Conservation (phyloP, 371 early-diverging fungal genomes). For the Batrachochytrium dendrobatidis region DNA sequence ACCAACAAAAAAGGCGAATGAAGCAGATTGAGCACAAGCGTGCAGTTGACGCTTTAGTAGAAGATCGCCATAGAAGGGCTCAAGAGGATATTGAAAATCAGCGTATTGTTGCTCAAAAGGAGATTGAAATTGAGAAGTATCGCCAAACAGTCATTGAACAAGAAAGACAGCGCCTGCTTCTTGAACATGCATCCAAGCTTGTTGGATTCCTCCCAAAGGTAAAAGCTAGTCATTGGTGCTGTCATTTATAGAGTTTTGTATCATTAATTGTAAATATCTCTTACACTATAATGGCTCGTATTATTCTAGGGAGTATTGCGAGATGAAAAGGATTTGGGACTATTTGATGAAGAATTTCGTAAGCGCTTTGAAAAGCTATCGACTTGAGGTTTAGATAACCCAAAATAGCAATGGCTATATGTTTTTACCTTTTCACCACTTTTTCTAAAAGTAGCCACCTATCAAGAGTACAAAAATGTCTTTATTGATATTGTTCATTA, state of each 20-base stretch:
- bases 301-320: conserved; percentile 37
- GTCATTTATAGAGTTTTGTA: not conserved
- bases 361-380: conserved; percentile 24
- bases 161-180: conserved; percentile 44
- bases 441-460: too few species aligned
- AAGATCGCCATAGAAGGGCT: conserved; percentile 29
- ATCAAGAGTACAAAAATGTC: too few species aligned
- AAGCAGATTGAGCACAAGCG: conserved; percentile 46
- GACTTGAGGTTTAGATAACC: too few species aligned
- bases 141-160: conserved; percentile 43
- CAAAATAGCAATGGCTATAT: too few species aligned
- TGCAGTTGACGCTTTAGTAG: conserved; percentile 42
- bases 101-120: conserved; percentile 19
- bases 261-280: not conserved
- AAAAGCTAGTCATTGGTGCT: not conserved
- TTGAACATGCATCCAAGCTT: conserved; percentile 42
- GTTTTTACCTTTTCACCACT: too few species aligned
- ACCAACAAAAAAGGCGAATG: conserved; percentile 39
- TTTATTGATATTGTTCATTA: too few species aligned
- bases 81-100: conserved; percentile 24
- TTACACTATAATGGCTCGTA: not conserved
- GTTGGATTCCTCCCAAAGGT: conserved; percentile 47
- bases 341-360: conserved; percentile 46
- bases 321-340: conserved; percentile 37
- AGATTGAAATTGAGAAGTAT: conserved; percentile 35